A percentile compares a stretch with the other conserved stretches of the same genome.
Evolutionary conservation across 1,284 basidiomycete species (phyloP).

Genomic region (Malassezia pachydermatis): DNA sequence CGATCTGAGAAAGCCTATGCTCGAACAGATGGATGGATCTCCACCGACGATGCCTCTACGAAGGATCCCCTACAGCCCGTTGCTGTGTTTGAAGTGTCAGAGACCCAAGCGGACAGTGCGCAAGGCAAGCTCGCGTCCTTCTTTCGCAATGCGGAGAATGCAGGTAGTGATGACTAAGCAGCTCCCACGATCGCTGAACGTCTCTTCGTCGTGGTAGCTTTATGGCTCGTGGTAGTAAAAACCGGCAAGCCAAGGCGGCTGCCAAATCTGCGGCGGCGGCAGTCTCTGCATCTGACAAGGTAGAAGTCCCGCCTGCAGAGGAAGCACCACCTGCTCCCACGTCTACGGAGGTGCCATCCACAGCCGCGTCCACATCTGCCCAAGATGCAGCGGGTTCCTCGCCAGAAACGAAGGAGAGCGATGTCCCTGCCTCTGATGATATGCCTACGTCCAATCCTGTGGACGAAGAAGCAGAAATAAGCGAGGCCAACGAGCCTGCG

Average conservation of each 20-base stretch:
- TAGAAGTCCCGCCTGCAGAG: background rate
- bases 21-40: slow-evolving; percentile 66
- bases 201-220: background rate
- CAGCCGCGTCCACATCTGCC: too few species aligned
- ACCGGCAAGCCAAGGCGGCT: background rate
- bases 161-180: slow-evolving; percentile 13
- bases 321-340: too few species aligned
- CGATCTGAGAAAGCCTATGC: slow-evolving; percentile 68
- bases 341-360: too few species aligned
- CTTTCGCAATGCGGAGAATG: slow-evolving; percentile 20
- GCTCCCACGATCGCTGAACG: too few species aligned
- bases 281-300: too few species aligned
- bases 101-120: slow-evolving; percentile 60
- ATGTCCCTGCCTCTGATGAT: too few species aligned
- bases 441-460: too few species aligned
- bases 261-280: background rate
- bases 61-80: too few species aligned
- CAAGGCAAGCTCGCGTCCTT: slow-evolving; percentile 61
- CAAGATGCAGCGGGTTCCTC: too few species aligned
- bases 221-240: background rate
- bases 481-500: too few species aligned
- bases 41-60: slow-evolving; percentile 22
- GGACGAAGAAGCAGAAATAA: too few species aligned
- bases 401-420: too few species aligned
- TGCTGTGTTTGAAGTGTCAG: slow-evolving; percentile 68